These are phyloP conservation scores for Russula emetica DNA, from an alignment of 768 basidiomycete species.

Conservation along the genomic window DNA sequence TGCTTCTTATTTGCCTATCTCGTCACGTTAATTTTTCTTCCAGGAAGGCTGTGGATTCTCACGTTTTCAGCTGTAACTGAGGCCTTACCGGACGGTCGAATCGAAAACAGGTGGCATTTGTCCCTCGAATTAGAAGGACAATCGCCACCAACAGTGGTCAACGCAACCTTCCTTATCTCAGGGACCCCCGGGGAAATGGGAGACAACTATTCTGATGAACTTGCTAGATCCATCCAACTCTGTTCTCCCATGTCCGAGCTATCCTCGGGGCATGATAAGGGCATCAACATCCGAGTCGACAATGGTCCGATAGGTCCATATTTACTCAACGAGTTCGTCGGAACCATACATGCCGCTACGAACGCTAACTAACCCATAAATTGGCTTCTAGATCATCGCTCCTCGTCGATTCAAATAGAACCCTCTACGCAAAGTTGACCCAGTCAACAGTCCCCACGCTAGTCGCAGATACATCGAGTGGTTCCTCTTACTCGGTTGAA, in stretches of 20 bases:
- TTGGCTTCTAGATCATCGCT: conserved; percentile 29
- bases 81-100: conserved; percentile 12
- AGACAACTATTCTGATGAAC: not conserved
- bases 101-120: conserved; percentile 44
- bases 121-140: conserved; percentile 53
- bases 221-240: not conserved
- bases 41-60: conserved; percentile 60
- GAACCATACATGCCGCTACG: not conserved
- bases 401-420: conserved; percentile 29
- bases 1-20: not conserved
- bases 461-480: conserved; percentile 2
- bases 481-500: not conserved
- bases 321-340: conserved; percentile 50
- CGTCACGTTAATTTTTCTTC: not conserved
- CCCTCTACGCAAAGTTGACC: conserved; percentile 29
- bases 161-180: conserved; percentile 12
- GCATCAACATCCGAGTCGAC: conserved; percentile 11
- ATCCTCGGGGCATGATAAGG: conserved; percentile 2
- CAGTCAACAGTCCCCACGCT: conserved; percentile 19
- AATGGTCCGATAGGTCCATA: conserved; percentile 32
- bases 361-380: not conserved
- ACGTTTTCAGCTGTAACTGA: conserved; percentile 36
- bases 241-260: conserved; percentile 4
- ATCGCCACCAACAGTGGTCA: conserved; percentile 40
- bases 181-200: not conserved